phyloP scores from a whole-genome alignment of 179 eudicot species.

The Drosera spatulata region DNA sequence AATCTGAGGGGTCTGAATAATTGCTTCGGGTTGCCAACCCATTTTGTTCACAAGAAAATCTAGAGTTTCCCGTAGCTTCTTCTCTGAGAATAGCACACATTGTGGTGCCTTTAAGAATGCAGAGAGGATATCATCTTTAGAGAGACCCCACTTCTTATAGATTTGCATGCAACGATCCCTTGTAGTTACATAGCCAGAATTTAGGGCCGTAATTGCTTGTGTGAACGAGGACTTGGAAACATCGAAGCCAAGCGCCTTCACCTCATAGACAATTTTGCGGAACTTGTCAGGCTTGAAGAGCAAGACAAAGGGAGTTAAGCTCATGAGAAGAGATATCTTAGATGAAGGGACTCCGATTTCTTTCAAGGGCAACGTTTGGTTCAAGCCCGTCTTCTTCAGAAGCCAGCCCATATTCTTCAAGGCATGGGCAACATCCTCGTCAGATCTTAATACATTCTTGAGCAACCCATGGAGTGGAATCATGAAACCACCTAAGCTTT shows the following conservation, averaged over 20 bases:
- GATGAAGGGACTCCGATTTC: conserved; percentile 15
- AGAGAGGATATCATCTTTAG: conserved; percentile 12
- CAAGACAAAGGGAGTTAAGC: neutral
- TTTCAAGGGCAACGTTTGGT: conserved; percentile 12
- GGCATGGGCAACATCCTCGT: conserved; percentile 8
- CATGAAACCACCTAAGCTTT: conserved; percentile 8
- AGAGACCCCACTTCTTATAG: conserved; percentile 26
- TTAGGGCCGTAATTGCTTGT: conserved; percentile 1
- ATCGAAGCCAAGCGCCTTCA: conserved; percentile 10
- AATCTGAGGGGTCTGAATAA: conserved; percentile 2
- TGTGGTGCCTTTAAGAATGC: conserved; percentile 20
- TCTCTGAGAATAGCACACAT: conserved; percentile 18
- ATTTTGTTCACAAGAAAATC: conserved; percentile 18
- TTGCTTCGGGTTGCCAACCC: conserved; percentile 6
- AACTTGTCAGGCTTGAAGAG: conserved; percentile 5
- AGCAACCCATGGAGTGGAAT: conserved; percentile 15
- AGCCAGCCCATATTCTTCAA: conserved; percentile 2
- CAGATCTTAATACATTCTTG: conserved; percentile 7
- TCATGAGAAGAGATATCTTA: conserved; percentile 3
- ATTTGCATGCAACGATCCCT: conserved; percentile 17
- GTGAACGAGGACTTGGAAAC: conserved; percentile 7
- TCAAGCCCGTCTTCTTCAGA: neutral
- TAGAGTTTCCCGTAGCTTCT: conserved; percentile 12
- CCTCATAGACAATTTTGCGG: conserved; percentile 8
- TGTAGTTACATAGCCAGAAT: neutral